Percentiles rank a stretch among this genome's conserved stretches.
Conservation (phyloP, 2,329 filamentous ascomycete species). For the Arthrobotrys megalospora region DNA sequence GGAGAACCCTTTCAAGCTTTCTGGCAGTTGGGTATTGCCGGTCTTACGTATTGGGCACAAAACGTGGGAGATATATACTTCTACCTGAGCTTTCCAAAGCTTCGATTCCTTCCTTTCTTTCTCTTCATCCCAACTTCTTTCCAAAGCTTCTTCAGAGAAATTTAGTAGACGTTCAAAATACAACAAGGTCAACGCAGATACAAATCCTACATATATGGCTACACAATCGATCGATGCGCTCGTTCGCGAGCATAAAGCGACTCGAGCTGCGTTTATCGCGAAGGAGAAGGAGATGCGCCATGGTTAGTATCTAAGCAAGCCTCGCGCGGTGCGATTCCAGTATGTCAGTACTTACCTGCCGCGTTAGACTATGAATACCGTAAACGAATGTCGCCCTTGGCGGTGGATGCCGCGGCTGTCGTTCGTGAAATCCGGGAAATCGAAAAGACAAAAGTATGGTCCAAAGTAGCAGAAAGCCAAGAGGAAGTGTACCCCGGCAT, state of each 20-base stretch:
- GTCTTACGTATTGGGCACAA: conserved; percentile 30
- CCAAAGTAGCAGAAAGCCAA: conserved; percentile 76
- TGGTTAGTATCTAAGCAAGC: conserved; percentile 71
- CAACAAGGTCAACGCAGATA: conserved; percentile 53
- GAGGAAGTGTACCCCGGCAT: conserved; percentile 84
- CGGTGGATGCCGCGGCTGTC: conserved; percentile 82
- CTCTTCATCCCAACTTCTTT: conserved; percentile 1
- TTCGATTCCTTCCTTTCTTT: neutral
- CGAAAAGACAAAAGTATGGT: conserved; percentile 84
- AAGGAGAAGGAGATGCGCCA: conserved; percentile 87
- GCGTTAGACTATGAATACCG: conserved; percentile 79
- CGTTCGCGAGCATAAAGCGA: conserved; percentile 80
- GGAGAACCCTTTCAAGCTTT: conserved; percentile 4
- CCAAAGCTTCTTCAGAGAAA: neutral
- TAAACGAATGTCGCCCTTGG: conserved; percentile 82
- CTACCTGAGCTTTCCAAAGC: neutral
- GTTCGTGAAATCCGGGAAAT: conserved; percentile 83
- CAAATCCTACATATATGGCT: conserved; percentile 21
- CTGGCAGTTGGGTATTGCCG: conserved; percentile 20
- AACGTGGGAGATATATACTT: conserved; percentile 6
- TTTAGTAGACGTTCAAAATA: conserved; percentile 20
- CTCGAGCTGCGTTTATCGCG: conserved; percentile 80
- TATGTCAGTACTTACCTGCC: conserved; percentile 63
- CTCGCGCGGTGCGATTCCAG: neutral
- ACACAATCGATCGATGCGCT: conserved; percentile 42